Evolutionary conservation across 202 grass and related monocot species (phyloP).

Genomic region (Tripidium arundinaceum): DNA sequence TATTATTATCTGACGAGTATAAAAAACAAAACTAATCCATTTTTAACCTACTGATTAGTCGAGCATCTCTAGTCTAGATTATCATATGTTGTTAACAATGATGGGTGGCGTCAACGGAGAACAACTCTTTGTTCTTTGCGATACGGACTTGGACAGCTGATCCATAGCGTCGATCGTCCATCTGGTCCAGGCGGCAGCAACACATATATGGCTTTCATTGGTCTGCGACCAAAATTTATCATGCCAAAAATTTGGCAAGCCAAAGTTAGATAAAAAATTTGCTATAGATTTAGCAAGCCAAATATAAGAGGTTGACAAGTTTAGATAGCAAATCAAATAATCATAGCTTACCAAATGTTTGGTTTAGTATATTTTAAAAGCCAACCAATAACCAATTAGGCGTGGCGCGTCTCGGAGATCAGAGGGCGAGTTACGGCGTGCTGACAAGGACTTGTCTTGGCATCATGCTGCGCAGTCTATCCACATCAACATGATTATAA

Average conservation of each 20-base stretch:
- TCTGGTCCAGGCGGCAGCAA: neutral
- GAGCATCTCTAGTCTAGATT: neutral
- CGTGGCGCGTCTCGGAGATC: neutral
- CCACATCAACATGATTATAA: conserved; percentile 39
- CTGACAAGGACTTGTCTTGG: conserved; percentile 6
- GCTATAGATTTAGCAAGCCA: too few relatives aligned
- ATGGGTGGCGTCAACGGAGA: neutral
- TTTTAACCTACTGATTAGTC: neutral
- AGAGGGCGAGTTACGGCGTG: neutral
- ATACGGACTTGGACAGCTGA: neutral
- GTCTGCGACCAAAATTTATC: too few relatives aligned
- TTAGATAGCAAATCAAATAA: too few relatives aligned
- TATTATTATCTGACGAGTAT: neutral
- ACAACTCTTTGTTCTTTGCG: neutral
- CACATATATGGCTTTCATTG: too few relatives aligned
- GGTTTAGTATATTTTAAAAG: too few relatives aligned
- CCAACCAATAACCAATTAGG: too few relatives aligned
- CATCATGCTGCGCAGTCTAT: conserved; percentile 28
- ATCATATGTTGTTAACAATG: neutral
- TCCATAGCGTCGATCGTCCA: neutral
- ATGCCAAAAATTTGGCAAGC: too few relatives aligned
- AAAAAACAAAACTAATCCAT: too few relatives aligned
- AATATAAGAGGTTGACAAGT: too few relatives aligned
- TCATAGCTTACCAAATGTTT: too few relatives aligned
- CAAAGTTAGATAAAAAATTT: too few relatives aligned